phyloP scores from a whole-genome alignment of 208 protist genomes.

The Herpetomonas tarakana region DNA sequence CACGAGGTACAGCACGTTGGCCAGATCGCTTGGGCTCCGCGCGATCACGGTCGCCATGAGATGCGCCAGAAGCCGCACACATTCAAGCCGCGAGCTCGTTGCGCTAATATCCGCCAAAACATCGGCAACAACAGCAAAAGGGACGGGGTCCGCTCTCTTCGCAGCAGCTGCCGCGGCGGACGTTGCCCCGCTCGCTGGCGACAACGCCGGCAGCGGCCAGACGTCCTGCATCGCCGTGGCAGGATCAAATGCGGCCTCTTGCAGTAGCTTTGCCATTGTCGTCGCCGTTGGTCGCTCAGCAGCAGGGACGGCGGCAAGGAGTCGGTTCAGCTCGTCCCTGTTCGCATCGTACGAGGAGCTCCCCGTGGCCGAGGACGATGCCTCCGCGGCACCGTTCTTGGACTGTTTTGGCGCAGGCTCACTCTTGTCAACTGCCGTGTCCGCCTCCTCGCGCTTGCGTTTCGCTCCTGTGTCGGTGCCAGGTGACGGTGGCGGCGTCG shows the following conservation, averaged over 20 bases:
- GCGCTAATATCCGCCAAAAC: slow-evolving; percentile 82
- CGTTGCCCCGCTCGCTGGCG: not conserved
- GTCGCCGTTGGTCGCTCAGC: slow-evolving; percentile 30
- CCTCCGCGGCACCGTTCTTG: too few relatives aligned
- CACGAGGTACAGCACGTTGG: slow-evolving; percentile 91
- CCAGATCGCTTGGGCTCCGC: slow-evolving; percentile 84
- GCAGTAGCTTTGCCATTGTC: slow-evolving; percentile 81
- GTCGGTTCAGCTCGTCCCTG: slow-evolving; percentile 21
- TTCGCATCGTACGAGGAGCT: slow-evolving; percentile 1
- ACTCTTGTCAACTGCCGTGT: not conserved
- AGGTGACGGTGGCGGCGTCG: too few relatives aligned
- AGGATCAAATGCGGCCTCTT: slow-evolving; percentile 42
- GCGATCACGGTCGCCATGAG: slow-evolving; percentile 86
- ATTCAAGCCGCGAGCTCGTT: slow-evolving; percentile 83
- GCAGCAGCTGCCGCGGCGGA: not conserved
- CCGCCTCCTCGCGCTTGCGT: not conserved
- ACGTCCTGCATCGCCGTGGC: slow-evolving; percentile 20
- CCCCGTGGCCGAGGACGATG: not conserved
- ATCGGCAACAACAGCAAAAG: slow-evolving; percentile 76
- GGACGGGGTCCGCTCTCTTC: slow-evolving; percentile 27
- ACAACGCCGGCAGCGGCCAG: slow-evolving; percentile 31
- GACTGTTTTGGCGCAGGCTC: slow-evolving; percentile 1
- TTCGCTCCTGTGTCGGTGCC: too few relatives aligned
- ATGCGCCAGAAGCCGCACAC: slow-evolving; percentile 79
- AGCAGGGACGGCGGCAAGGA: slow-evolving; percentile 13